phyloP scores from a whole-genome alignment of 2,329 filamentous ascomycete species.

The Parascedosporium putredinis region DNA sequence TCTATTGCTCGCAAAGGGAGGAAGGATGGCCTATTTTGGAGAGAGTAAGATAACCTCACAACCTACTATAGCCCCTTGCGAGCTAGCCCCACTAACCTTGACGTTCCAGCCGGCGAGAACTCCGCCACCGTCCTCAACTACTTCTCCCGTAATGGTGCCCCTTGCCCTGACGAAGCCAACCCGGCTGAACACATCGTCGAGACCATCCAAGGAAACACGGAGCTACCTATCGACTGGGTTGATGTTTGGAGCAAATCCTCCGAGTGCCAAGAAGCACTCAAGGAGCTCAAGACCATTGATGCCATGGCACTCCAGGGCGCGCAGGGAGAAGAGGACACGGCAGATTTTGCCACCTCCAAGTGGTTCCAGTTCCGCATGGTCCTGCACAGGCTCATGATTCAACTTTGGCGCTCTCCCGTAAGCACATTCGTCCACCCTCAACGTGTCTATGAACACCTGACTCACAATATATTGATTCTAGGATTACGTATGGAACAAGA shows the following conservation, averaged over 20 bases:
- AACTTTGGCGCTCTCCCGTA: conserved; percentile 17
- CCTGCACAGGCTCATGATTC: conserved; percentile 16
- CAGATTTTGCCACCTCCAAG: conserved; percentile 25
- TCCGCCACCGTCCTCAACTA: conserved; percentile 20
- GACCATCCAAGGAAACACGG: conserved; percentile 35
- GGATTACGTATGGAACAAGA: conserved; percentile 19
- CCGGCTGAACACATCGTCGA: conserved; percentile 34
- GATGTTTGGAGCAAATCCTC: conserved; percentile 55
- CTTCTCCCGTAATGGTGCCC: conserved; percentile 40
- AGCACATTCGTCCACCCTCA: too few species aligned
- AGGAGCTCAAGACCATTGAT: conserved; percentile 23
- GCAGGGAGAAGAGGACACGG: conserved; percentile 21
- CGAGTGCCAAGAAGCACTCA: conserved; percentile 36
- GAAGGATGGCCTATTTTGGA: conserved; percentile 12
- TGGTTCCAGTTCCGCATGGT: conserved; percentile 28
- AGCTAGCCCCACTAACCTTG: neutral
- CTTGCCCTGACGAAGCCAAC: conserved; percentile 28
- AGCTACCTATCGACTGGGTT: conserved; percentile 22
- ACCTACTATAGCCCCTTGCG: neutral
- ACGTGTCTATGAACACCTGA: conserved; percentile 22
- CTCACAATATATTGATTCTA: conserved; percentile 13
- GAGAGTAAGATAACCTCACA: conserved; percentile 1
- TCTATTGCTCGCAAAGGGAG: conserved; percentile 15
- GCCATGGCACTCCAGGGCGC: neutral
- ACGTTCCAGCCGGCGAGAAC: conserved; percentile 12